Evolutionary conservation across 208 protist genomes (phyloP), one percentile per base, ranked within the genome.

Genomic region (Trypanosoma vivax): DNA sequence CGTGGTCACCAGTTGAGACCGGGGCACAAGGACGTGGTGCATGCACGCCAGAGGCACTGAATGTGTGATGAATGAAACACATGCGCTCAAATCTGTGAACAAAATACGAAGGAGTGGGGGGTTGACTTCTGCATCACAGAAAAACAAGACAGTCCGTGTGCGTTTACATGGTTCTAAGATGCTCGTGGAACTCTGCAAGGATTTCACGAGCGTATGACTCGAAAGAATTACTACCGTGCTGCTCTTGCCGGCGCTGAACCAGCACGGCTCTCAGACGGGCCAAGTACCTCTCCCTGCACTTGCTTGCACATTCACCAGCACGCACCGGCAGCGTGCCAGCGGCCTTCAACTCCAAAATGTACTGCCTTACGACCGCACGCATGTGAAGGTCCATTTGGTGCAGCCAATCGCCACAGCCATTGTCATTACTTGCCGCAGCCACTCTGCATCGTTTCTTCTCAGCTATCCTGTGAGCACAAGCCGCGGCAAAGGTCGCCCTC

Each of bases 361-460:
- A 72, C 5, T 53, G 39, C 33, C 70, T 51, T 4, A 76, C 65
- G 13, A 67, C 18, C 9, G 64, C 65, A 31, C 79, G 74, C 50
- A 87, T 56, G 34, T 72, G 73, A 23, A 79, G 61, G 47, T 87
- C 79, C 6, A 77, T 21, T 49, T 62, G 52, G 39, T 72, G 65
- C 30, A 70, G 48, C 34, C 16, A 48, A 45, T 21, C 46, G 37
- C 24, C 23, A 10, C n/a, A 18, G 18, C 31, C 24, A 30, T 23
- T 11, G 37, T 31, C 1, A 27, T 33, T 14, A 16, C 16, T 40
- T 48, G 2, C 37, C 42, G 3, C 14, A 43, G 10, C 37, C 40
- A 14, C 10, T 33, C 9, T 5, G 23, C 30, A 10, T 47, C 1
- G 10, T 21, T 7, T 30, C 24, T 34, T 27, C 16, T 41, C 18